These are phyloP conservation scores for Backusella australiensis DNA, from an alignment of 192 early-diverging fungal species.

Conservation along the genomic window DNA sequence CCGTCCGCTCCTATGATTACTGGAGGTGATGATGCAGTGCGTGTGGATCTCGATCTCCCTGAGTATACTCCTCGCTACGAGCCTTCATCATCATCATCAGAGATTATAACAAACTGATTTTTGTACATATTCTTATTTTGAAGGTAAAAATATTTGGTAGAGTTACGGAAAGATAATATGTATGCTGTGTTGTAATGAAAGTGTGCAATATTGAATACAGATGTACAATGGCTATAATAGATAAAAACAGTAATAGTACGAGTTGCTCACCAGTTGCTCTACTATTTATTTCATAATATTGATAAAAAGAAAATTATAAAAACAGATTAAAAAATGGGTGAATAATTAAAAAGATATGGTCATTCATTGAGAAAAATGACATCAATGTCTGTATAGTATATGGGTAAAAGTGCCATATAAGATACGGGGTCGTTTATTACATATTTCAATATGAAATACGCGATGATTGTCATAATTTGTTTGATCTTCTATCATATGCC, in stretches of 20 bases:
- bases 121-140: neutral
- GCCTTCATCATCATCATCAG: neutral
- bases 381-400: too few species aligned
- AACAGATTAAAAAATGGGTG: too few species aligned
- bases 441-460: too few species aligned
- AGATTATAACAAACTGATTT: neutral
- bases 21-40: slow-evolving; percentile 31
- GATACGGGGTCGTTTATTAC: too few species aligned
- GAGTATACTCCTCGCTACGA: slow-evolving; percentile 35
- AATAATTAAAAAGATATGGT: neutral
- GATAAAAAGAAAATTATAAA: too few species aligned
- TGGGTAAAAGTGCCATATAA: too few species aligned
- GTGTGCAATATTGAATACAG: neutral
- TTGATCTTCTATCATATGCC: too few species aligned
- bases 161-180: neutral
- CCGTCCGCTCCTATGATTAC: neutral
- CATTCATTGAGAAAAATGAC: too few species aligned
- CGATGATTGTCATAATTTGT: too few species aligned
- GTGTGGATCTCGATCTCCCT: slow-evolving; percentile 37
- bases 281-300: too few species aligned
- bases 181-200: neutral
- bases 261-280: neutral
- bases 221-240: neutral
- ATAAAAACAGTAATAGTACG: neutral
- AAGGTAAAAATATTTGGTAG: neutral